Evolutionary conservation across 1,139 yeast genomes (phyloP), one percentile per base, ranked within the genome.

Genomic region (Hanseniaspora gamundiae): DNA sequence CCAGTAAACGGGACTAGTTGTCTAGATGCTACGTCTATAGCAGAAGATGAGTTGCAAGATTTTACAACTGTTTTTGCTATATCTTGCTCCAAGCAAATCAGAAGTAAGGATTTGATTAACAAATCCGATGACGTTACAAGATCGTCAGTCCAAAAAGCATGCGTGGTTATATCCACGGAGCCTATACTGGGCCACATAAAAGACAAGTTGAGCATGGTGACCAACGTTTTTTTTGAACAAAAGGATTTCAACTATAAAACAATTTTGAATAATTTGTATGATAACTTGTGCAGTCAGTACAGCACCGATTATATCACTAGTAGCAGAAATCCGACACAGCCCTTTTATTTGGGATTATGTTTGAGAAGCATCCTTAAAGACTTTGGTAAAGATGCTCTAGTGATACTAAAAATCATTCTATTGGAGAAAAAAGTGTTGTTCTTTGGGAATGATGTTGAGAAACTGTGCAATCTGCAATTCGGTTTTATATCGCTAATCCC

Each of bases 121-220:
- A 66, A 74, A 47, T 74, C 78, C 46, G 70, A 71, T 21, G 91
- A 83, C 51, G 76, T 85, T 33, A 87, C 95, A 4, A 67, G 98
- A 45, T 83, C 95, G 3, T 80, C 88, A 2, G 91, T 91, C 3
- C 98, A 91, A 56, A 91, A 91, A 57, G 82, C 95, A 0, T 75
- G 91, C 35, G 95, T 91, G 11, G 85, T 91, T n/a, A 74, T 86
- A 26, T 77, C 88, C 2, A 71, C 86, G 47, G 83, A 83, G 58
- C 98, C 98, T 1, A 78, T 88, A 2, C 86, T 85, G 57, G 79
- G 84, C 19, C 94, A 88, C 48, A 78, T 91, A 49, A 83, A 82
- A 56, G 97, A 91, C 52, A 88, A 91, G 60, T 66, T 91, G 48
- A 82, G 94, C 29, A 87, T 91, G 31, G 86, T 88, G 30, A 88